These are phyloP conservation scores for Plectranthus barbatus DNA, from an alignment of 257 asterid genomes.

Conservation along the genomic window DNA sequence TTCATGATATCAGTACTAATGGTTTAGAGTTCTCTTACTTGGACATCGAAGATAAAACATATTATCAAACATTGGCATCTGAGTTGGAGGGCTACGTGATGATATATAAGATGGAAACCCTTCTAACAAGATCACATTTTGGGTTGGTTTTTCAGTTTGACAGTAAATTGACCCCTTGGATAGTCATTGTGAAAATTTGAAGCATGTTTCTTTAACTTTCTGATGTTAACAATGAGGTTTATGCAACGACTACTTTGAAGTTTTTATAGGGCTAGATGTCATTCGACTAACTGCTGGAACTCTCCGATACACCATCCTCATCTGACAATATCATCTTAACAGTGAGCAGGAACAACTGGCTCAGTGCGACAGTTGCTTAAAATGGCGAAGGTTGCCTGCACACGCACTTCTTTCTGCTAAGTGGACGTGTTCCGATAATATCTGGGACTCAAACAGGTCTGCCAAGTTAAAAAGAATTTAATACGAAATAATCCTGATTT, in stretches of 20 bases:
- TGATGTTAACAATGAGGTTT: neutral
- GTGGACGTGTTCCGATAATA: slow-evolving; percentile 76
- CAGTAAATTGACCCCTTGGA: neutral
- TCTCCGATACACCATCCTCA: too few species aligned
- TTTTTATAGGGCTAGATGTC: neutral
- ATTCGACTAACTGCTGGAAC: neutral
- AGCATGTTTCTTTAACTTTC: neutral
- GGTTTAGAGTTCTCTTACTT: neutral
- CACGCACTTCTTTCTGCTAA: slow-evolving; percentile 65
- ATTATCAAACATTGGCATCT: neutral
- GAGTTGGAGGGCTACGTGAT: neutral
- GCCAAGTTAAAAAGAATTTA: neutral
- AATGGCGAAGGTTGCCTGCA: slow-evolving; percentile 84
- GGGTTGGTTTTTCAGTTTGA: neutral
- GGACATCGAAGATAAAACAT: neutral
- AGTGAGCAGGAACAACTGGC: slow-evolving; percentile 87
- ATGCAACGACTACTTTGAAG: neutral
- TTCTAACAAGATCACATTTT: neutral
- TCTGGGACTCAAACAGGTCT: slow-evolving; percentile 72
- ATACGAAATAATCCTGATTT: neutral
- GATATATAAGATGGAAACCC: neutral
- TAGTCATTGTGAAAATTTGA: neutral
- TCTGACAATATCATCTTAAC: slow-evolving; percentile 22
- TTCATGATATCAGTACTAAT: neutral
- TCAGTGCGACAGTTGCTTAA: slow-evolving; percentile 75